Conservation (phyloP, 1,284 basidiomycete genomes). For the Xerocomus amazonicus region DNA sequence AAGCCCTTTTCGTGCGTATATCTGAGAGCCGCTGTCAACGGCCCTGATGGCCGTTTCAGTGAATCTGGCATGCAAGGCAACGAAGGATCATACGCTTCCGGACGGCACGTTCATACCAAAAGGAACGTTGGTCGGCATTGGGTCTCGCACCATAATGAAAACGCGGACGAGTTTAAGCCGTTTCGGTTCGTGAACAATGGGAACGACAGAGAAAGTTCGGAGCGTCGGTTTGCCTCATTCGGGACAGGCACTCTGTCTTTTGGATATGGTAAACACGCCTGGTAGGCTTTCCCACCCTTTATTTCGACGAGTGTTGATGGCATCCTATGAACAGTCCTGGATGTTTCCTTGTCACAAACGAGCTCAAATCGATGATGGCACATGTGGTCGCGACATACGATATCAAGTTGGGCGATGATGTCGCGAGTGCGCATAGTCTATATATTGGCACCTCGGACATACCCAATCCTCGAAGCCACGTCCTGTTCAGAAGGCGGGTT, state of each 20-base stretch:
- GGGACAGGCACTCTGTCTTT: no score
- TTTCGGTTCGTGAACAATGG: constrained; percentile 29
- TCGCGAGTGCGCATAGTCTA: no score
- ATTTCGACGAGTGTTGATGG: no score
- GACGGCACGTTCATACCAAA: constrained; percentile 40
- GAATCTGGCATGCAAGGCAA: constrained; percentile 28
- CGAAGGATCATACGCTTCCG: constrained; percentile 37
- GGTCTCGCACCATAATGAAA: constrained; percentile 16
- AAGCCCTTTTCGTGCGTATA: constrained; percentile 27
- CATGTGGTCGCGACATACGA: neutral
- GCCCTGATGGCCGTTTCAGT: constrained; percentile 19
- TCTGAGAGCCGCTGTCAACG: neutral
- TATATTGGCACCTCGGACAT: no score
- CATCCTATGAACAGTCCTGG: constrained; percentile 5
- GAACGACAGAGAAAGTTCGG: neutral
- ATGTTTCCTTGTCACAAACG: constrained; percentile 12
- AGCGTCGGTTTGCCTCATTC: no score
- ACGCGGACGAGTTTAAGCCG: constrained; percentile 28
- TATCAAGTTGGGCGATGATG: neutral
- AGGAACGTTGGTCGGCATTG: constrained; percentile 29
- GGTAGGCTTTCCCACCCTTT: neutral
- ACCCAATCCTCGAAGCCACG: no score
- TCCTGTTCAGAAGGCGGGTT: no score
- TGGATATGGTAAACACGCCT: no score
- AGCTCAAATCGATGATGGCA: neutral